Base-by-base conservation (phyloP, 2,329 filamentous ascomycete species). In the Claviceps sp. region DNA sequence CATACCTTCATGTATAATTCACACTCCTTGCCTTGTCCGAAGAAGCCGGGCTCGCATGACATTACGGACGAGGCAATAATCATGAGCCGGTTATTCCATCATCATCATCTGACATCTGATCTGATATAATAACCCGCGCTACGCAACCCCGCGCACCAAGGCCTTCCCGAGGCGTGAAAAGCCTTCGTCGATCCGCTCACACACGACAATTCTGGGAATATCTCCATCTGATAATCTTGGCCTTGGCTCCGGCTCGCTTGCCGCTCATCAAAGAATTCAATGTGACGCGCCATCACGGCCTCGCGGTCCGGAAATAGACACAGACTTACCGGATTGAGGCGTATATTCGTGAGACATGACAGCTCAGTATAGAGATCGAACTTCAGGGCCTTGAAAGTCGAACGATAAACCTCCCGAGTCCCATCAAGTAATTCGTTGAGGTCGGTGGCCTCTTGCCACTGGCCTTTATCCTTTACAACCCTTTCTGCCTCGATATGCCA, bases 291-390 rank as follows among this genome's bases (percentile, higher is more conserved):
- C 20, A 93, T 85, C 78, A 93, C 80, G 20, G 80, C 84, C 71
- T 65, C 2, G 74, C 84, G 0, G 83, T 86, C 4, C 86, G 86
- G 1, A 77, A 71, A 61, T 93, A 93, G 2, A 83, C 9, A 34
- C 29, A 34, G 3, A 29, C 29, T 81, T 49, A 65, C 70, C 7
- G 78, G 76, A 54, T 78, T 34, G 74, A 1, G 86, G 86, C 70
- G 93, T 93, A 65, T 91, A 93, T 0, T 79, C 80, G 45, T 73
- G 69, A 61, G 90, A 91, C 56, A 83, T 76, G 65, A 86, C 85
- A 0, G 81, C 79, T 8, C 80, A 86, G 53, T 84, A 70, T 40
- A 89, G 50, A 73, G 67, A 22, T 72, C 71, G 59, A 89, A 91
- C 0, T 74, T 75, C 49, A 90, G 72, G 29, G 4, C 66, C 64